Base-by-base conservation (phyloP, 805 yeast species). In the Saturnispora quitensis region DNA sequence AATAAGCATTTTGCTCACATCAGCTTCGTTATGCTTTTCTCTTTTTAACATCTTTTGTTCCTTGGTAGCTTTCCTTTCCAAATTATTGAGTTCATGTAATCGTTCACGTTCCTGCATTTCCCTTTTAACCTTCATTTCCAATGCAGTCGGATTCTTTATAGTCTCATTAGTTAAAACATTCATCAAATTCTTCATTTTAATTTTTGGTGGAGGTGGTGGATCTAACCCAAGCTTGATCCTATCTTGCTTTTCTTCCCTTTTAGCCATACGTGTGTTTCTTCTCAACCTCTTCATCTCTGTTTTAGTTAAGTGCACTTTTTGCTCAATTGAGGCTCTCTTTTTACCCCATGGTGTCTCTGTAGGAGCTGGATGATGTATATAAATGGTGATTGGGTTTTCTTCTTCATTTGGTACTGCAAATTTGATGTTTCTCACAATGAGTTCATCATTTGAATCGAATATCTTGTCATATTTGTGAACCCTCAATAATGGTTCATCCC, bases 171-270 rank as follows among this genome's bases (percentile, higher is more conserved):
- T 87, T 47, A 86, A 70, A 0, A 89, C 96, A 59, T 77, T 84
- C 89, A 89, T 87, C 66, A 93, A 74, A 63, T 91, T 93, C 43
- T 84, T 79, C 43, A 89, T 71, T 60, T 85, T 87, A 25, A 93
- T 85, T 65, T 91, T 93, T 3, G 97, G 95, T 5, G 84, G 84
- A 0, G 97, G 96, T 5, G 95, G 84, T 0, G 95, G 85, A 45
- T 84, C 87, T 18, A 90, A 68, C 0, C 99, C 99, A 5, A 87
- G 69, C 52, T 82, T 77, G 24, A 90, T 82, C 45, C 85, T 72
- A 58, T 88, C 91, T 62, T 88, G 96, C 52, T 77, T 74, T 45
- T 84, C 93, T 59, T 82, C 81, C 55, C 80, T 79, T 54, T 68
- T 72, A 40, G 74, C 73, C 44, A 81, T 77, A 52, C 97, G 73